phyloP scores from a whole-genome alignment of 805 yeast species.

The Suhomyces faveliae region DNA sequence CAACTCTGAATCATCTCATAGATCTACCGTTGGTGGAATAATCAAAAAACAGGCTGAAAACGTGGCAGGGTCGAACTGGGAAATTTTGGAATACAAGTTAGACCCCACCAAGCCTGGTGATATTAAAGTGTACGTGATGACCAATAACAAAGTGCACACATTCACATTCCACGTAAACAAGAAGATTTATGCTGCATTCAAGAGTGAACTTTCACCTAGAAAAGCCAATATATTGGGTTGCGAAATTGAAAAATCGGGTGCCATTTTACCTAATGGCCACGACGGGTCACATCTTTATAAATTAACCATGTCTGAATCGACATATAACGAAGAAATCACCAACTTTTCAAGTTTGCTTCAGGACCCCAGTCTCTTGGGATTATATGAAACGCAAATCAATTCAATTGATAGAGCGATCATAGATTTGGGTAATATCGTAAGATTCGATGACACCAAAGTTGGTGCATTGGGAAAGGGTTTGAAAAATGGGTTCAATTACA shows the following conservation, averaged over 20 bases:
- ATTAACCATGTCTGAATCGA: slow-evolving; percentile 65
- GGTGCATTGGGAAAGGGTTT: slow-evolving; percentile 86
- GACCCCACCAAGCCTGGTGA: slow-evolving; percentile 66
- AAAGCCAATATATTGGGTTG: slow-evolving; percentile 43
- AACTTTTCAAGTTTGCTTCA: slow-evolving; percentile 64
- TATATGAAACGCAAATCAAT: slow-evolving; percentile 73
- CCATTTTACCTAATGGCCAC: slow-evolving; percentile 70
- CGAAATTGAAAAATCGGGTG: slow-evolving; percentile 55
- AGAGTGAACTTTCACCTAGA: slow-evolving; percentile 44
- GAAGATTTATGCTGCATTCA: slow-evolving; percentile 65
- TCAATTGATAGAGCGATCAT: slow-evolving; percentile 73
- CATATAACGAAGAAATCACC: slow-evolving; percentile 53
- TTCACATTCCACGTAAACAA: slow-evolving; percentile 74
- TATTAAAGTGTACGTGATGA: slow-evolving; percentile 65
- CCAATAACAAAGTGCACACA: slow-evolving; percentile 71
- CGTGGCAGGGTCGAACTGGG: slow-evolving; percentile 81
- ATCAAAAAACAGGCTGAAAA: slow-evolving; percentile 76
- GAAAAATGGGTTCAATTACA: slow-evolving; percentile 75
- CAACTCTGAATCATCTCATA: slow-evolving; percentile 47
- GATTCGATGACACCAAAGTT: slow-evolving; percentile 65
- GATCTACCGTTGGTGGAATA: slow-evolving; percentile 65
- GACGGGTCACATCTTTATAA: slow-evolving; percentile 54
- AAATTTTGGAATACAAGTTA: slow-evolving; percentile 66
- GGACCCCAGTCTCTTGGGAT: slow-evolving; percentile 57
- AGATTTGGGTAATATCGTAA: slow-evolving; percentile 71